A percentile compares a stretch with the other conserved stretches of the same genome.
Conservation (phyloP, 257 asterid species). For the Capsicum rhomboideum region DNA sequence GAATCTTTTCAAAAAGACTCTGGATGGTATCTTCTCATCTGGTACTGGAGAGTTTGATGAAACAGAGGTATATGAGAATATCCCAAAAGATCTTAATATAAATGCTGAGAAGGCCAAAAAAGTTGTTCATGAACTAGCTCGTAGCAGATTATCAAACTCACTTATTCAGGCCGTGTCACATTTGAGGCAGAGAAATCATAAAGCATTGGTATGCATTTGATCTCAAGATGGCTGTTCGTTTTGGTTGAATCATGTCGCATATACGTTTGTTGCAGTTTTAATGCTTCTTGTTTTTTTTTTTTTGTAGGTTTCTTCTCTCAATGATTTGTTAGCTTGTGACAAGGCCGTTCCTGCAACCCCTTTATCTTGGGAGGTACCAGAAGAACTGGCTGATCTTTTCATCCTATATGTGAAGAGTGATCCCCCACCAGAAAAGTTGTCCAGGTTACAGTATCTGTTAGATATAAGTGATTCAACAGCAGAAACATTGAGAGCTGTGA, state of each 20-base stretch:
- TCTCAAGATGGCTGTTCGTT: not conserved
- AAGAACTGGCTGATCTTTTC: conserved; percentile 71
- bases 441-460: conserved; percentile 70
- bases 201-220: conserved; percentile 59
- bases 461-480: conserved; percentile 72
- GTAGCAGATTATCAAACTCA: conserved; percentile 62
- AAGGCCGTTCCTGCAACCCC: conserved; percentile 84
- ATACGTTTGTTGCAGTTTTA: not conserved
- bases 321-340: conserved; percentile 88
- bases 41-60: conserved; percentile 94
- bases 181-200: conserved; percentile 69
- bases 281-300: not conserved
- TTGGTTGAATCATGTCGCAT: not conserved
- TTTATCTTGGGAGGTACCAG: conserved; percentile 75
- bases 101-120: conserved; percentile 55
- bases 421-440: conserved; percentile 52
- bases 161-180: conserved; percentile 84
- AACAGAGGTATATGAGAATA: conserved; percentile 74
- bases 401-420: conserved; percentile 51
- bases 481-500: conserved; percentile 40
- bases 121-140: conserved; percentile 65
- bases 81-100: conserved; percentile 77
- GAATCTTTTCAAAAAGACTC: conserved; percentile 70
- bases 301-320: conserved; percentile 73
- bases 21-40: conserved; percentile 71